phyloP scores from a whole-genome alignment of 176 grass and related monocot species.

The Elymus sibiricus region DNA sequence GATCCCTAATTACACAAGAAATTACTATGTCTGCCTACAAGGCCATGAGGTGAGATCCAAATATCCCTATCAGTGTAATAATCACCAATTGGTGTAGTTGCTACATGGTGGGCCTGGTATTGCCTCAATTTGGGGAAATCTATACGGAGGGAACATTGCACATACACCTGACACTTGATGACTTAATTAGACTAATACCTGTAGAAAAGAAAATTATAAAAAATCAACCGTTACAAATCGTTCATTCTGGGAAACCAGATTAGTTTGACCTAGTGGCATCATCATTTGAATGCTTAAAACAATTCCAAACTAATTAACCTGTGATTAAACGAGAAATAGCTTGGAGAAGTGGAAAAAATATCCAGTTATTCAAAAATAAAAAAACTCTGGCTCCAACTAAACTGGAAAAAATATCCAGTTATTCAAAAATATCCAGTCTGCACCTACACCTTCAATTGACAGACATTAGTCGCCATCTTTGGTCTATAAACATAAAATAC shows the following conservation, averaged over 20 bases:
- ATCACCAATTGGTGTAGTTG: neutral
- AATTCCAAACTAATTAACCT: neutral
- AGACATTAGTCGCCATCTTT: slow-evolving; percentile 30
- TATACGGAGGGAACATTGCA: slow-evolving; percentile 16
- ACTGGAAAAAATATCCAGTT: too few relatives aligned
- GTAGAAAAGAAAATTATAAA: neutral
- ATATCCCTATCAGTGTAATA: neutral
- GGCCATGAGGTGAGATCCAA: neutral
- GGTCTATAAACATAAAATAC: slow-evolving; percentile 5
- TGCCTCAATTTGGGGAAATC: neutral
- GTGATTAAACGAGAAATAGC: neutral
- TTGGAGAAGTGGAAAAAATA: neutral
- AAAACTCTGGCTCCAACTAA: neutral
- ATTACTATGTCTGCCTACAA: neutral
- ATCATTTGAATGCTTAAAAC: slow-evolving; percentile 5
- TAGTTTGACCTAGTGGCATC: neutral
- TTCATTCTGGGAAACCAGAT: neutral
- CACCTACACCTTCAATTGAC: neutral
- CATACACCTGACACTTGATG: neutral
- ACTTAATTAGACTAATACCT: neutral
- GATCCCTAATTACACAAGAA: neutral
- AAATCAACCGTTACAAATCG: neutral
- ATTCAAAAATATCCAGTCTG: too few relatives aligned
- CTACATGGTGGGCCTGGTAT: neutral
- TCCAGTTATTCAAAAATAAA: neutral